Base-by-base conservation (phyloP, 108 stramenopile genomes). In the Nitzschia inconspicua region DNA sequence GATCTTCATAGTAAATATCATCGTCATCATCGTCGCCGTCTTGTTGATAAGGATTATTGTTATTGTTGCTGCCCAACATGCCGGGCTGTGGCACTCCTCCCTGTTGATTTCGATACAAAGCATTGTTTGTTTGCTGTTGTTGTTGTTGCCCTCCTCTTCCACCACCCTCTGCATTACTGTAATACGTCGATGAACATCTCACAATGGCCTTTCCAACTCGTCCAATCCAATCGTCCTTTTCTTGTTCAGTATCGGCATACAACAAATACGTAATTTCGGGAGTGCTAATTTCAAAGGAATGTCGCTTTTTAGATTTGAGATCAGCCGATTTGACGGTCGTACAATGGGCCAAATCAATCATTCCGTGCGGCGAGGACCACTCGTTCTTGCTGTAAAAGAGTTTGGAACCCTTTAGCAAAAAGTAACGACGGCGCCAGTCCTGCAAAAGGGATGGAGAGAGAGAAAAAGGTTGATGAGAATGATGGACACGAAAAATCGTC, bases 181-280 rank as follows among this genome's bases (percentile, higher is more conserved):
- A 79, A 69, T 83, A 87, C 0, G 89, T 91, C 28, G 76, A 77
- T 10, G 84, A 83, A 73, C 91, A 95, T 26, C 96, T 93, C 7
- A 99, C 98, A 65, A 99, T 99, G n/a, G 97, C 90, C 46, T 94
- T 89, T 26, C 98, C 98, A 9, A 98, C 94, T 11, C 93, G 89
- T 4, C 99, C 99, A 64, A 99, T 99, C 99, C 99, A 99, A 64
- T 98, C 98, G 61, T 99, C 99, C 76, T 99, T 99, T 66, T 96
- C 96, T 68, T 96, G 95, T 75, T 98, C 98, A 14, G 95, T 96
- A 67, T 97, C 97, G 50, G 99, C 99, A 74, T 92, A 99, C 56
- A 98, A 73, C 40, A 97, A 70, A 78, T 84, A 99, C 9, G 93
- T 96, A 10, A 78, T 83, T 65, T 97, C 96, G 8, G 88, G 92